Evolutionary conservation across 352 stramenopile species (phyloP).

Genomic region (Pythium biforme): DNA sequence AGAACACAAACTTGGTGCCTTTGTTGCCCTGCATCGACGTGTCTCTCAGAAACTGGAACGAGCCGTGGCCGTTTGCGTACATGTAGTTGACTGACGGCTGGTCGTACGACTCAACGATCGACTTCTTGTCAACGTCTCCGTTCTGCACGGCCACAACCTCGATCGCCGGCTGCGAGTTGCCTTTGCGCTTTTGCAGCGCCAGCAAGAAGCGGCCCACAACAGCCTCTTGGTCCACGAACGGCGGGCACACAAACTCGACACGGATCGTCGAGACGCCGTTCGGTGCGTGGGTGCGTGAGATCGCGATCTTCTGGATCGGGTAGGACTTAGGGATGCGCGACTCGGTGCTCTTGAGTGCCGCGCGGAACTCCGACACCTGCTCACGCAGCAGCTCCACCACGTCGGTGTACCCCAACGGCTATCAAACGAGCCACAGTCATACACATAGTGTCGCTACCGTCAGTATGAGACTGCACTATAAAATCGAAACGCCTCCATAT

Average conservation of each 20-base stretch:
- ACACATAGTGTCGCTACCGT: background rate
- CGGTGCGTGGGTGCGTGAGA: slow-evolving; percentile 71
- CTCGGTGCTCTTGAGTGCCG: slow-evolving; percentile 69
- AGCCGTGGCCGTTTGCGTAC: slow-evolving; percentile 71
- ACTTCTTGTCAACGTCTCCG: slow-evolving; percentile 43
- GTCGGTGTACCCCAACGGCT: slow-evolving; percentile 66
- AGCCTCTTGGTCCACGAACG: slow-evolving; percentile 73
- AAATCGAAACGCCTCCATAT: background rate
- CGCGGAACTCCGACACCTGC: slow-evolving; percentile 75
- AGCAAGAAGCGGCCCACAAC: slow-evolving; percentile 70
- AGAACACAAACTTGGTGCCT: slow-evolving; percentile 73
- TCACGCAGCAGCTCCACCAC: slow-evolving; percentile 68
- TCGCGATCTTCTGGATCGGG: slow-evolving; percentile 82
- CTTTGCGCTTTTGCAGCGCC: slow-evolving; percentile 39
- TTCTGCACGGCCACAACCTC: slow-evolving; percentile 54
- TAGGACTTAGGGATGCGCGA: slow-evolving; percentile 72
- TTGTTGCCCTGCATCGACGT: slow-evolving; percentile 37
- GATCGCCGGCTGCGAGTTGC: slow-evolving; percentile 23
- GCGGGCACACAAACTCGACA: slow-evolving; percentile 77
- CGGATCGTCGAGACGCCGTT: slow-evolving; percentile 85
- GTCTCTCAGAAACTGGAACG: slow-evolving; percentile 79
- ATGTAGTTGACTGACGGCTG: slow-evolving; percentile 71
- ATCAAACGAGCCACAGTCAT: background rate
- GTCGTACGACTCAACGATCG: slow-evolving; percentile 62
- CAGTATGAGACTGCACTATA: background rate